Percentiles rank a stretch among this genome's conserved stretches.
Evolutionary conservation across 1,284 basidiomycete species (phyloP).

Genomic region (Neonothopanus nambi): DNA sequence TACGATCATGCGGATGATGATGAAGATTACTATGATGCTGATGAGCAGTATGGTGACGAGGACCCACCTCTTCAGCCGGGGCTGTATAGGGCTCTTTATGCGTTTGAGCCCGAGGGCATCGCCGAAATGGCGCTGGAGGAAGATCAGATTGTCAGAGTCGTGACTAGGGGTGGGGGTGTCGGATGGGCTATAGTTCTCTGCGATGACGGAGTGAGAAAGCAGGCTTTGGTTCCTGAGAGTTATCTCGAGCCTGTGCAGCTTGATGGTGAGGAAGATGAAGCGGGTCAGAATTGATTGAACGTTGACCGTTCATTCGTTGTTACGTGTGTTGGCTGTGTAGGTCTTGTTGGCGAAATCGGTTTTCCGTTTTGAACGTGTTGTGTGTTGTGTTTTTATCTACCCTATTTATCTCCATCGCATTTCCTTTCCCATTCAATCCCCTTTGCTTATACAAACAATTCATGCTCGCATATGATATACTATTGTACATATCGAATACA

Average conservation of each 20-base stretch:
- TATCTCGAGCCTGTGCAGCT: slow-evolving; percentile 56
- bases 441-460: too few relatives aligned
- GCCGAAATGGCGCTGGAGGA: slow-evolving; percentile 76
- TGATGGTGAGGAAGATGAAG: slow-evolving; percentile 34
- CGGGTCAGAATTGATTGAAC: background rate
- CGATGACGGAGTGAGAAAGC: slow-evolving; percentile 27
- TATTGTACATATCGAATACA: too few relatives aligned
- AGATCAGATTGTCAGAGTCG: slow-evolving; percentile 66
- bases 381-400: too few relatives aligned
- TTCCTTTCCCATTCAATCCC: too few relatives aligned
- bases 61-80: slow-evolving; percentile 55
- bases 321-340: too few relatives aligned
- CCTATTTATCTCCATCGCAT: too few relatives aligned
- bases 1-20: slow-evolving; percentile 9
- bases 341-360: too few relatives aligned
- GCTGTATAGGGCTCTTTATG: slow-evolving; percentile 68
- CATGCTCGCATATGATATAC: too few relatives aligned
- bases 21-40: slow-evolving; percentile 22
- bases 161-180: slow-evolving; percentile 71
- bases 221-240: slow-evolving; percentile 69
- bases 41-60: slow-evolving; percentile 30
- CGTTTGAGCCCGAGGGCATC: slow-evolving; percentile 70
- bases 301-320: too few relatives aligned
- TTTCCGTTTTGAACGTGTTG: too few relatives aligned
- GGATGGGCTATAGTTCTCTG: slow-evolving; percentile 71